Conservation (phyloP, 2,329 filamentous ascomycete species). For the Dothideomycetes sp. region DNA sequence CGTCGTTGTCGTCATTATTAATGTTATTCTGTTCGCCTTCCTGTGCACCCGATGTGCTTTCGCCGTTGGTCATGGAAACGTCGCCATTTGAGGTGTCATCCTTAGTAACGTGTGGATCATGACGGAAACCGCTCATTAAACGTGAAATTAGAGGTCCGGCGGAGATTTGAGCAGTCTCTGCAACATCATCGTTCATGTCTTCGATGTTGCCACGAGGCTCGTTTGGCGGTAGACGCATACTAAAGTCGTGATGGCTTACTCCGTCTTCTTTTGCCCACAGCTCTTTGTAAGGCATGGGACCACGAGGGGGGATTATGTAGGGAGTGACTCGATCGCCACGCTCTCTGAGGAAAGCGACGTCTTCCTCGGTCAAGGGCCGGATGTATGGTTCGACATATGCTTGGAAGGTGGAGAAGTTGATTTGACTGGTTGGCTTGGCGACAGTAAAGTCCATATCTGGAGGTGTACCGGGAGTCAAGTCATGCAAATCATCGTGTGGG, state of each 20-base stretch:
- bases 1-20: slow-evolving; percentile 26
- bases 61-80: slow-evolving; percentile 32
- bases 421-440: slow-evolving; percentile 86
- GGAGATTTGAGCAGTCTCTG: slow-evolving; percentile 81
- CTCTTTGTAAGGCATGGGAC: slow-evolving; percentile 77
- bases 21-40: slow-evolving; percentile 26
- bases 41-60: slow-evolving; percentile 28
- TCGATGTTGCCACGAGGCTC: slow-evolving; percentile 79
- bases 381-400: slow-evolving; percentile 89
- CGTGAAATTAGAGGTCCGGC: slow-evolving; percentile 78
- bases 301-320: slow-evolving; percentile 77
- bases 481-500: slow-evolving; percentile 67
- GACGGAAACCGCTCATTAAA: slow-evolving; percentile 69
- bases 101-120: slow-evolving; percentile 54
- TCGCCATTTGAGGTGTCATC: slow-evolving; percentile 42
- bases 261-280: slow-evolving; percentile 94
- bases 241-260: slow-evolving; percentile 61
- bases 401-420: slow-evolving; percentile 88
- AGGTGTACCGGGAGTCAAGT: slow-evolving; percentile 78
- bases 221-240: slow-evolving; percentile 61
- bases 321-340: slow-evolving; percentile 70
- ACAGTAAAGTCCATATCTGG: slow-evolving; percentile 94
- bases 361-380: slow-evolving; percentile 80
- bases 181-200: slow-evolving; percentile 74
- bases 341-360: slow-evolving; percentile 85